Base-by-base conservation (phyloP, 257 asterid genomes). In the Ilex asprella region DNA sequence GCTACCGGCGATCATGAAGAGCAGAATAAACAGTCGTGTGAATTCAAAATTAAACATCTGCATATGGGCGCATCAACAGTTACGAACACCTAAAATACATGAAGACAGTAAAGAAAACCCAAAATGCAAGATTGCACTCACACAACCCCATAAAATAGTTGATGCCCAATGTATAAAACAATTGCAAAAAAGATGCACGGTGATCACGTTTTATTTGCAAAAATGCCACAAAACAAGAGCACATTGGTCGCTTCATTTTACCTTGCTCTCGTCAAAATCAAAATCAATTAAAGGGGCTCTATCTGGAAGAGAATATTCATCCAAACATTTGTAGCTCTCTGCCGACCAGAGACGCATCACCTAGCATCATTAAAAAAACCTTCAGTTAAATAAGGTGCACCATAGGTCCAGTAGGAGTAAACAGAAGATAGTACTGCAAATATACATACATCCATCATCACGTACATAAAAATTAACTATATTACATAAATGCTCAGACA, bases 261-360 rank as follows among this genome's bases (percentile, higher is more conserved):
- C 98, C 98, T 91, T 92, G 61, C 89, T 82, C 79, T 89, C 99
- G 50, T 92, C 99, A 65, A 85, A 92, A 74, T 92, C 96, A 75
- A 83, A 92, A 78, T 92, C 97, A 69, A 89, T 74, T 56, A 92
- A 73, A 41, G 97, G 97, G 66, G 96, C 84, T 76, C 69, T 86
- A 75, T 89, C 93, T 39, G 92, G 96, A 64, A 89, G 79, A 67
- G 31, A 47, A 71, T 74, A 92, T 76, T 86, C 95, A 61, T 89
- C 99, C 85, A 92, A 75, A 67, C 80, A 74, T 66, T 73, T 89
- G 81, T 84, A 76, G 72, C 86, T 92, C 81, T 92, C 99, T 53
- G 88, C 95, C 4, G 99, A 92, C 99, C 99, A 92, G 39, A 92
- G 95, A 64, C 96, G 95, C 94, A 92, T 83, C 77, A 79, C 82